A percentile compares a stretch with the other conserved stretches of the same genome.
Evolutionary conservation across 2,329 filamentous ascomycete genomes (phyloP).

Genomic region (Diplodia corticola): DNA sequence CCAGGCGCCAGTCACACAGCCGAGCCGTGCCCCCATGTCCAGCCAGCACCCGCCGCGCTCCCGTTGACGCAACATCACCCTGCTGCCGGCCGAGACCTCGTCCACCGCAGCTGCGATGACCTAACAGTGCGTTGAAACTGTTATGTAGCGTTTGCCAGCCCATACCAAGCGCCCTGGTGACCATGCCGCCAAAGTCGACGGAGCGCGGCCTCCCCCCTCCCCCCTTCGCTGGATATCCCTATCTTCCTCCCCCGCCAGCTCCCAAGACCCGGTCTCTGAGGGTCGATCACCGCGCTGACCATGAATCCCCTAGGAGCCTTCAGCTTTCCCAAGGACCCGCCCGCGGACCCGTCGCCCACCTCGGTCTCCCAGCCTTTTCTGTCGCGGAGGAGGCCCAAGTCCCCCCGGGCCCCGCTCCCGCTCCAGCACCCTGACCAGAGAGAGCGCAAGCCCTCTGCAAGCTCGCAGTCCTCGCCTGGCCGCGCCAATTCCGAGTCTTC

Average conservation of each 20-base stretch:
- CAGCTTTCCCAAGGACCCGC: constrained; percentile 33
- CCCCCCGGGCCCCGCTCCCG: constrained; percentile 33
- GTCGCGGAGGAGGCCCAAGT: constrained; percentile 38
- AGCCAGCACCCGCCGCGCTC: background rate
- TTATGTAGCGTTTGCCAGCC: constrained; percentile 25
- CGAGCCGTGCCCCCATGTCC: constrained; percentile 23
- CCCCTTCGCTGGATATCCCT: constrained; percentile 21
- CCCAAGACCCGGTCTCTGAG: constrained; percentile 4
- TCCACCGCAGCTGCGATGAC: constrained; percentile 33
- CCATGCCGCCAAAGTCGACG: constrained; percentile 3
- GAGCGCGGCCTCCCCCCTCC: constrained; percentile 2
- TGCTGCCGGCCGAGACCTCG: constrained; percentile 36
- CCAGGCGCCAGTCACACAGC: constrained; percentile 38
- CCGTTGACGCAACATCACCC: constrained; percentile 20
- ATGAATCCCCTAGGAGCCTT: constrained; percentile 44
- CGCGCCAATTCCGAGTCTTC: constrained; percentile 2
- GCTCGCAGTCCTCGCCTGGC: constrained; percentile 26
- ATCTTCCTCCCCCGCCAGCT: constrained; percentile 11
- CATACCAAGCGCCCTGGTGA: constrained; percentile 23
- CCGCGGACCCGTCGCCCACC: constrained; percentile 1
- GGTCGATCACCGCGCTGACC: constrained; percentile 33
- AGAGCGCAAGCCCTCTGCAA: constrained; percentile 31
- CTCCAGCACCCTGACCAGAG: constrained; percentile 30
- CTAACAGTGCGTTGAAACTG: constrained; percentile 32
- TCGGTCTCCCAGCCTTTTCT: constrained; percentile 25